Evolutionary conservation across 805 yeast genomes (phyloP), one percentile per base, ranked within the genome.

Genomic region (Saccharomycopsis vini): DNA sequence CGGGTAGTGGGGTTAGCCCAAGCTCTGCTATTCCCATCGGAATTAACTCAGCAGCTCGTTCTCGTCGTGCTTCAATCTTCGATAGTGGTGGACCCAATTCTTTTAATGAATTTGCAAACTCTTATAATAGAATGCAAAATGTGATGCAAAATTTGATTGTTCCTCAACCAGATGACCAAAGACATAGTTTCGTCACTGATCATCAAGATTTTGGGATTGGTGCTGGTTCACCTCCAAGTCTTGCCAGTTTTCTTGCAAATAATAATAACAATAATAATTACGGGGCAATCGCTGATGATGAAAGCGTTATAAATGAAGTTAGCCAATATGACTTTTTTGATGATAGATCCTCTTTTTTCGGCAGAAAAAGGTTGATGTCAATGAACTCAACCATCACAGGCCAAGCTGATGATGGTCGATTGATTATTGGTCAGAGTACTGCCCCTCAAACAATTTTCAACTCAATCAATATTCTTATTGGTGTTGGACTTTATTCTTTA

Each of bases 381-480:
- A 40, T 43, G 5, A 48, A 28, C 18, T 42, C 47, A n/a, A 39
- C 46, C 13, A 28, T 45, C 13, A 45, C 50, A 23, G 40, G 40
- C 18, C 28, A 36, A 12, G 41, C 36, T 12, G 47, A 42, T 18
- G 50, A 45, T 4, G 42, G 44, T 5, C 33, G 36, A 5, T 43
- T 52, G 6, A 50, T 52, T 30, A 52, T 62, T 6, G 66, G 64
- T 5, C 68, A 61, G 51, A 74, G 81, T 5, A 84, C 92, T 0
- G 77, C 77, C 0, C 76, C 83, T 1, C 94, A 83, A 57, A 83
- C 94, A 0, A 64, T 81, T 4, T 81, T 83, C 67, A 84, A 84
- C 53, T 79, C 89, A 1, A 77, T 83, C 39, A 84, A 84, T 56
- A 82, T 82, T 0, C 62, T 84, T 23, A 76, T 84, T 50, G 94